Conservation (phyloP, 1,139 yeast genomes). For the Yamadazyma songkhlaensis region DNA sequence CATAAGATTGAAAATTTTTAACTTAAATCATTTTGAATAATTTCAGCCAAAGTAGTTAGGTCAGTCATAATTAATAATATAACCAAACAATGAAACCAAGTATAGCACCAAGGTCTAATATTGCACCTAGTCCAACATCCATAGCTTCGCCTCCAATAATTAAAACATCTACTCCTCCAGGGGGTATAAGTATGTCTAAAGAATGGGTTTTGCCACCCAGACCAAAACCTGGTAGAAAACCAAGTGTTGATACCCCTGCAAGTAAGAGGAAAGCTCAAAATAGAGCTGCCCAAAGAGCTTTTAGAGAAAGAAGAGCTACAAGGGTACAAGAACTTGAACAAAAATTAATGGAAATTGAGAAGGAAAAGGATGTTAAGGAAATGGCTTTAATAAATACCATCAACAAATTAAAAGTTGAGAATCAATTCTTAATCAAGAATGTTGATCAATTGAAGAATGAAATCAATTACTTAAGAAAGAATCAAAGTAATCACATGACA, state of each 20-base stretch:
- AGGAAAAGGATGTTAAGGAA: slow-evolving; percentile 61
- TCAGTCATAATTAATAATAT: not conserved
- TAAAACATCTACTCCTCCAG: slow-evolving; percentile 6
- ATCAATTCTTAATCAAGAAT: slow-evolving; percentile 33
- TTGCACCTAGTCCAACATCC: slow-evolving; percentile 32
- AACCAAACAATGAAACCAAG: slow-evolving; percentile 14
- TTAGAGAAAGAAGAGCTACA: slow-evolving; percentile 76
- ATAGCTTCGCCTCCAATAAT: slow-evolving; percentile 15
- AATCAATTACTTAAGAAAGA: slow-evolving; percentile 16
- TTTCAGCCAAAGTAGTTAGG: too few relatives aligned
- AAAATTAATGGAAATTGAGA: slow-evolving; percentile 57
- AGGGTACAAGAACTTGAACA: slow-evolving; percentile 48
- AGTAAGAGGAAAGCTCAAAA: slow-evolving; percentile 88
- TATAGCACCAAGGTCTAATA: slow-evolving; percentile 35
- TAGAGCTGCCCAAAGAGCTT: slow-evolving; percentile 93
- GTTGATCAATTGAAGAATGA: slow-evolving; percentile 36
- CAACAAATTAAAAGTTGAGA: slow-evolving; percentile 39
- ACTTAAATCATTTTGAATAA: not conserved
- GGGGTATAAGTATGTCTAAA: slow-evolving; percentile 63
- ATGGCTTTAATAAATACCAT: slow-evolving; percentile 55
- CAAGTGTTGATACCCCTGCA: slow-evolving; percentile 70
- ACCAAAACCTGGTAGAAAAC: slow-evolving; percentile 89
- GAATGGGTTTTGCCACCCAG: slow-evolving; percentile 92
- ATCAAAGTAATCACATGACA: slow-evolving; percentile 1
- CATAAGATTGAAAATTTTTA: too few relatives aligned